phyloP scores from a whole-genome alignment of 2,329 filamentous ascomycete genomes.

The Pseudogymnoascus sp. region DNA sequence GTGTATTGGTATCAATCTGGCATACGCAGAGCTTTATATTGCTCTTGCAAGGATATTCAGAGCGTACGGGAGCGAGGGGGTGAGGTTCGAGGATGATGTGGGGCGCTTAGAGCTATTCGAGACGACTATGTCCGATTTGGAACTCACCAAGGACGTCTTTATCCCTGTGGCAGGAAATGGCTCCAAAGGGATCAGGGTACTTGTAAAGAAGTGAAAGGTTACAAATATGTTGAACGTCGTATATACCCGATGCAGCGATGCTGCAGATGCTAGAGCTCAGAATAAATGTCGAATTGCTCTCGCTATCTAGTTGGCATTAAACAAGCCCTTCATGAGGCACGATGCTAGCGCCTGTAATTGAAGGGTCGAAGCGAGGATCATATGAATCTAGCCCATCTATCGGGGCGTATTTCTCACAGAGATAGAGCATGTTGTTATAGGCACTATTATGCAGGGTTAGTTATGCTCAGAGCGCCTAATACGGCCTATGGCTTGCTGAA shows the following conservation, averaged over 20 bases:
- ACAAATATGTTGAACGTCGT: neutral
- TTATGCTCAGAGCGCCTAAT: too few species aligned
- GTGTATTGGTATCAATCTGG: conserved; percentile 34
- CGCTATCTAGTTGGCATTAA: too few species aligned
- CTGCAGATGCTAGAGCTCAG: too few species aligned
- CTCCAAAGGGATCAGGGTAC: conserved; percentile 16
- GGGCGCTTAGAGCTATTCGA: conserved; percentile 24
- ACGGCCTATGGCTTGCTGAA: too few species aligned
- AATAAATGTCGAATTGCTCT: too few species aligned
- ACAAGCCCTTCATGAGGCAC: too few species aligned
- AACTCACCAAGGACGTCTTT: conserved; percentile 18
- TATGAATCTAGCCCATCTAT: too few species aligned
- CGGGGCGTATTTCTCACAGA: too few species aligned
- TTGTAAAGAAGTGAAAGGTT: neutral
- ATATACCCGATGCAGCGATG: neutral
- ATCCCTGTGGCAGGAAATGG: conserved; percentile 12
- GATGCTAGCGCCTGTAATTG: too few species aligned
- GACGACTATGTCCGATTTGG: conserved; percentile 21
- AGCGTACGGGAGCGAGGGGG: conserved; percentile 16
- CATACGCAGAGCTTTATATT: conserved; percentile 21
- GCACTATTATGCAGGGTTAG: too few species aligned
- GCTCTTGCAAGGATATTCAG: conserved; percentile 15
- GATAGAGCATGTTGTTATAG: too few species aligned
- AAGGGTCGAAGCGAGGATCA: too few species aligned
- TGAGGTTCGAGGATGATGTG: conserved; percentile 18